Evolutionary conservation across 2,329 filamentous ascomycete species (phyloP).

Genomic region (Colletotrichum lentis): DNA sequence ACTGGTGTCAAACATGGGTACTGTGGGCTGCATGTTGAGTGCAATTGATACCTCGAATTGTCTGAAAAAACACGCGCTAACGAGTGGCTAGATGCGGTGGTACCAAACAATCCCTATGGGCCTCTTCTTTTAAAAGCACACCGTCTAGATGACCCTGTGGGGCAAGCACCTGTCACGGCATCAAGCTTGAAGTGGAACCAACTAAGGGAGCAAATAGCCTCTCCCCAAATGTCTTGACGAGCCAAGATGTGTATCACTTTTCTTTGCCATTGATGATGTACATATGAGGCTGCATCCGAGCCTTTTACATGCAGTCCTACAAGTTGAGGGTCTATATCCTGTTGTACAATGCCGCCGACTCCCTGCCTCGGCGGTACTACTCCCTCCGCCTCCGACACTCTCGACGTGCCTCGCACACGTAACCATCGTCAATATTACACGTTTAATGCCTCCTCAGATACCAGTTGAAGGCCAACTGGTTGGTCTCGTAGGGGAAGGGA

Average conservation of each 20-base stretch:
- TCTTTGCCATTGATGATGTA: conserved; percentile 32
- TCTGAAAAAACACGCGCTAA: no score
- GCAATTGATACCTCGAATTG: no score
- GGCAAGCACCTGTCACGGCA: background rate
- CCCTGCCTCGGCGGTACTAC: background rate
- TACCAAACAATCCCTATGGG: no score
- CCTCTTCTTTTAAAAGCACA: no score
- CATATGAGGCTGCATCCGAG: conserved; percentile 25
- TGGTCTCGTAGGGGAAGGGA: conserved; percentile 75
- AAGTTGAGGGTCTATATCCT: conserved; percentile 34
- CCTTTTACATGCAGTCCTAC: conserved; percentile 32
- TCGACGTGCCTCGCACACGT: background rate
- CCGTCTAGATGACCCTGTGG: no score
- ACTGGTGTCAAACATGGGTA: no score
- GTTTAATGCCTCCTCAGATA: conserved; percentile 81
- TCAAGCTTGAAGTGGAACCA: background rate
- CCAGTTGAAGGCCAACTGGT: conserved; percentile 90
- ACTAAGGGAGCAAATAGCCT: background rate
- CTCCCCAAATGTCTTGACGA: background rate
- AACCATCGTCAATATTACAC: conserved; percentile 7
- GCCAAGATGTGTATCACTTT: background rate
- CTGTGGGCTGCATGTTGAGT: no score
- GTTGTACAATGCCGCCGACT: conserved; percentile 32
- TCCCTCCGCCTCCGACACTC: background rate
- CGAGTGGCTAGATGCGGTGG: no score